Base-by-base conservation (phyloP, 2,329 filamentous ascomycete genomes). In the Colletotrichum sp. region DNA sequence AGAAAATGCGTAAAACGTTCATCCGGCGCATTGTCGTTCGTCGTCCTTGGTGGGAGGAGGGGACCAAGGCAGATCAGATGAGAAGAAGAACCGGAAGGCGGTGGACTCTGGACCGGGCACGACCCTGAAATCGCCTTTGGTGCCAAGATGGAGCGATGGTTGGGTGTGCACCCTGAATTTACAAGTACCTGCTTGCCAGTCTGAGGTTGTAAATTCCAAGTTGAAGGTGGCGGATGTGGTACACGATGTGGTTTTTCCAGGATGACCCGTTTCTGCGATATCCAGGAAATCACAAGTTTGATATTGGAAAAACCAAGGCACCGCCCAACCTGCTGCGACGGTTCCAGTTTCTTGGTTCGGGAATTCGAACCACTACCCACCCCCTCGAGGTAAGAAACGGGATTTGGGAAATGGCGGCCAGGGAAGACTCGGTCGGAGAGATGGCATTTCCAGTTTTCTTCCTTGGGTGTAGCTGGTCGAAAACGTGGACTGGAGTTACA, bases 1-100 rank as follows among this genome's bases (percentile, higher is more conserved):
- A 57, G 66, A 69, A 34, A 15, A n/a, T 55, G 24, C n/a, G 24
- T 34, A 72, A 67, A 68, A 67, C 69, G 57, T 75, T 73, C 73
- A 68, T 64, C 69, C 73, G 63, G 73, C 52, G 61, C 28, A 60
- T n/a, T 24, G 39, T 67, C 43, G 55, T 55, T 21, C 15, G 66
- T 24, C 28, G 28, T 28, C 32, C 32, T 24, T 59, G 43, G 32
- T 30, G 30, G 32, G 36, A 60, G 52, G 52, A 24, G 30, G 16
- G 43, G 24, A 32, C 34, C 24, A 63, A 57, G 32, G 59, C 26
- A 57, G 34, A 75, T 72, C 69, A 60, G 73, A 75, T 64, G 69
- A 65, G 73, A 75, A 64, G 57, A 64, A 36, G 55, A 57, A 61
- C 52, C 32, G 69, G 73, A 64, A 39, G 63, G 43, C 55, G 48